Evolutionary conservation across 768 basidiomycete genomes (phyloP), one percentile per base, ranked within the genome.

Genomic region (Termitomyces sp.): DNA sequence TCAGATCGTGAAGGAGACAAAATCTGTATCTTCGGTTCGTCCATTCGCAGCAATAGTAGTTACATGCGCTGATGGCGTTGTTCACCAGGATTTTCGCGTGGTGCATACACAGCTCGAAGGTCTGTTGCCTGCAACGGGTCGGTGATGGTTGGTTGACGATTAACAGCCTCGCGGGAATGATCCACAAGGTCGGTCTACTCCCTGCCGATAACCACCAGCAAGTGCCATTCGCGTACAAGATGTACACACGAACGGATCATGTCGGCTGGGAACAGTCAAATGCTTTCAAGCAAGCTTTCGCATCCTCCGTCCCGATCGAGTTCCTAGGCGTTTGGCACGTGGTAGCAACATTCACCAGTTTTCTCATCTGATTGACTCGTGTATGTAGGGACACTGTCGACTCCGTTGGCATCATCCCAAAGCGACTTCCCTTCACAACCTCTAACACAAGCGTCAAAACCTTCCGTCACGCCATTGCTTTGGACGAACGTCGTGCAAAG

Each of bases 341-440:
- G 15, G 16, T 24, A 46, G 39, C 8, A 18, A 20, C 28, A 4
- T 16, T 38, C 18, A 40, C 52, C 3, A 6, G 1, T 11, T 36
- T 5, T 15, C 39, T 1, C 33, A n/a, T 24, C 20, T 32, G 59
- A 22, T 52, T 9, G 22, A 42, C 5, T 11, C 28, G 7, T 52
- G 11, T 33, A 88, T 52, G 11, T 33, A 88, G 87, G 85, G 88
- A 90, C 64, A 89, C 86, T 1, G 87, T 90, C 6, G 80, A 82
- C 22, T 88, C 86, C 0, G 85, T 88, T 15, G 86, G 86, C 12
- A 51, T 84, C 44, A 73, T 86, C 55, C 78, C 80, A 2, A 78
- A 78, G 32, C 74, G 81, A 6, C 76, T 88, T 5, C 87, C 87
- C 0, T 87, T 88, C 67, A 83, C 83, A 1, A 79, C 77, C 2